phyloP scores from a whole-genome alignment of 352 stramenopile genomes.

The Pythium brachiatum region DNA sequence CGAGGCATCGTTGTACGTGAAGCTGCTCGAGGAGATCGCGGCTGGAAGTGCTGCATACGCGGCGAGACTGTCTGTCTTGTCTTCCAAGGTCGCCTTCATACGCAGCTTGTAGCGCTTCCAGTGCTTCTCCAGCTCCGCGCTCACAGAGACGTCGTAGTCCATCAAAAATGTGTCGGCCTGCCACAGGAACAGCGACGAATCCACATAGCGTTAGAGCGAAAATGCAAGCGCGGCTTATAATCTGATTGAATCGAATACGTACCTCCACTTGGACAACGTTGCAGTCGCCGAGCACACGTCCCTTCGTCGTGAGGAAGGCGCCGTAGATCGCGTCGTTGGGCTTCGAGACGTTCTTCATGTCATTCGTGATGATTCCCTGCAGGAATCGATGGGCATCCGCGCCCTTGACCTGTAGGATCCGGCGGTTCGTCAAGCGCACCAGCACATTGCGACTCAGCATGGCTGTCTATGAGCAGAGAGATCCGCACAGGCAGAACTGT shows the following conservation, averaged over 20 bases:
- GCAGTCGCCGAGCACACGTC: constrained; percentile 73
- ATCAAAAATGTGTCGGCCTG: constrained; percentile 67
- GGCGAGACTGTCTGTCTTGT: constrained; percentile 52
- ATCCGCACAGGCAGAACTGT: neutral
- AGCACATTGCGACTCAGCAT: constrained; percentile 44
- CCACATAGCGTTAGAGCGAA: neutral
- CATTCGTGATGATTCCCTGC: constrained; percentile 82
- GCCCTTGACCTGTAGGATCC: constrained; percentile 70
- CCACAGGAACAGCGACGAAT: neutral
- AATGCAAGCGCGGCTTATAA: neutral
- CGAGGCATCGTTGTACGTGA: constrained; percentile 16
- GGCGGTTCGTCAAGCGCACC: constrained; percentile 45
- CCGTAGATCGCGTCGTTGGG: constrained; percentile 70
- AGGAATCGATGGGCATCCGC: constrained; percentile 69
- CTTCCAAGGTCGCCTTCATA: constrained; percentile 76
- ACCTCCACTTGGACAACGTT: constrained; percentile 66
- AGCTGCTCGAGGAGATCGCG: constrained; percentile 27
- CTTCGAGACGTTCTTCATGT: constrained; percentile 61
- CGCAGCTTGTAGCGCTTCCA: constrained; percentile 88
- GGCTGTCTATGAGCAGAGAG: neutral
- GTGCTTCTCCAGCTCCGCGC: constrained; percentile 68
- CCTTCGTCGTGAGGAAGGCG: constrained; percentile 78
- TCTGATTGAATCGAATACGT: neutral
- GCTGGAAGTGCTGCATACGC: constrained; percentile 54
- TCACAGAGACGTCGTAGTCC: constrained; percentile 63